Percentiles rank a stretch among this genome's conserved stretches.
phyloP scores from a whole-genome alignment of 768 basidiomycete genomes.

The Hygrocybe coccinea region DNA sequence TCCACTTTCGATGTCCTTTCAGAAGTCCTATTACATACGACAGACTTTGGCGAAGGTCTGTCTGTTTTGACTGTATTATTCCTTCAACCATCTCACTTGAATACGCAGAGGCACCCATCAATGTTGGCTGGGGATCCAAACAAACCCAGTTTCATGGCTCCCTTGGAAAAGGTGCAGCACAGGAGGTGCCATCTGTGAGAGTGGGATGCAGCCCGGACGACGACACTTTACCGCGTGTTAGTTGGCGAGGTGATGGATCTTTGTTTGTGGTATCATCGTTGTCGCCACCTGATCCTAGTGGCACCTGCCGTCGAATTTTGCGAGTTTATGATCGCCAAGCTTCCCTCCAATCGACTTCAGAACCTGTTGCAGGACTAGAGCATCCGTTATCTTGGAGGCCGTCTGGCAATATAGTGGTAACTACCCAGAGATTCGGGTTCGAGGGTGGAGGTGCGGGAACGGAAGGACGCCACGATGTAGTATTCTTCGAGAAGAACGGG shows the following conservation, averaged over 20 bases:
- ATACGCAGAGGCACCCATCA: slow-evolving; percentile 73
- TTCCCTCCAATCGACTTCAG: slow-evolving; percentile 76
- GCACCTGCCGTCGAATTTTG: slow-evolving; percentile 48
- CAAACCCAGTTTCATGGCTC: slow-evolving; percentile 98
- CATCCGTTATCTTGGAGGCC: slow-evolving; percentile 81
- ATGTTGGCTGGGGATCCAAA: slow-evolving; percentile 97
- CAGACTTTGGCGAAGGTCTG: slow-evolving; percentile 82
- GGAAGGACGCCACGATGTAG: slow-evolving; percentile 72
- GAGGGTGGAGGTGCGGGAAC: slow-evolving; percentile 64
- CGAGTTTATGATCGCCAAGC: slow-evolving; percentile 75
- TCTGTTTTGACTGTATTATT: not conserved
- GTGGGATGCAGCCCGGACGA: slow-evolving; percentile 65
- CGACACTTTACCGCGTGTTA: slow-evolving; percentile 64
- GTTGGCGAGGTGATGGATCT: slow-evolving; percentile 91
- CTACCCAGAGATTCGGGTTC: slow-evolving; percentile 76
- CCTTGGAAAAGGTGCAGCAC: slow-evolving; percentile 79
- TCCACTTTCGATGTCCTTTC: slow-evolving; percentile 83
- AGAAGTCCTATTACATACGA: slow-evolving; percentile 65
- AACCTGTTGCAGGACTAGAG: slow-evolving; percentile 78
- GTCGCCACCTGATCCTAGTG: slow-evolving; percentile 36
- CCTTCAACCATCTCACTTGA: too few relatives aligned
- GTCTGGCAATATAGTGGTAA: slow-evolving; percentile 78
- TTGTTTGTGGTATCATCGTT: slow-evolving; percentile 82
- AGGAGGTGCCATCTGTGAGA: slow-evolving; percentile 38
- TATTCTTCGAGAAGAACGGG: slow-evolving; percentile 96